Conservation (phyloP, 306 rosid genomes). For the Malus asiatica region DNA sequence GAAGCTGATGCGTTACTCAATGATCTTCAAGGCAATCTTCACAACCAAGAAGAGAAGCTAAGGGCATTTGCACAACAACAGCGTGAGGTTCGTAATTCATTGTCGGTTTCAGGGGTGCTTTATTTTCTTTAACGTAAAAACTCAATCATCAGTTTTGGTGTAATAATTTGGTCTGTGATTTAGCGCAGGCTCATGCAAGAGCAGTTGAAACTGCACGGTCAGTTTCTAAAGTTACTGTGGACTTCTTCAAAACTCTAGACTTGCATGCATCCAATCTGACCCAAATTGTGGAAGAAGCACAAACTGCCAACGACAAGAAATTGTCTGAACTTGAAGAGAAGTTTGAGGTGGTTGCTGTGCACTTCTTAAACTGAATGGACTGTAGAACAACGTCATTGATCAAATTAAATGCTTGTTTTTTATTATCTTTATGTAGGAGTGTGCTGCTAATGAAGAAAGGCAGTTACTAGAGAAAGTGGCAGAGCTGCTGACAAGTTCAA, state of each 20-base stretch:
- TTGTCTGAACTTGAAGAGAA: conserved; percentile 81
- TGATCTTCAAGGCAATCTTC: conserved; percentile 85
- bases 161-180: not conserved
- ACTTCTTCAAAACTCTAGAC: conserved; percentile 76
- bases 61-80: conserved; percentile 83
- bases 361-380: conserved; percentile 8
- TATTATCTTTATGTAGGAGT: conserved; percentile 44
- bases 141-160: conserved; percentile 5
- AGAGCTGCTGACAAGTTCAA: conserved; percentile 86
- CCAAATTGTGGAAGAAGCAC: conserved; percentile 78
- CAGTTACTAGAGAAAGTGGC: conserved; percentile 88
- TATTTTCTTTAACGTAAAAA: not conserved
- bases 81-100: conserved; percentile 54
- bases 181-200: conserved; percentile 80
- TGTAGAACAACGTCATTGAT: not conserved
- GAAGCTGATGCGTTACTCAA: conserved; percentile 84
- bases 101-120: not conserved
- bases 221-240: conserved; percentile 77
- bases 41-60: conserved; percentile 82
- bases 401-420: conserved; percentile 1
- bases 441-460: conserved; percentile 89
- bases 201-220: conserved; percentile 81
- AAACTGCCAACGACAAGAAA: conserved; percentile 65
- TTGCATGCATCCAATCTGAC: conserved; percentile 77
- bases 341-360: conserved; percentile 66